Percentiles rank a stretch among this genome's conserved stretches.
phyloP scores from a whole-genome alignment of 106 monocot species.

The Platanthera guangdongensis region DNA sequence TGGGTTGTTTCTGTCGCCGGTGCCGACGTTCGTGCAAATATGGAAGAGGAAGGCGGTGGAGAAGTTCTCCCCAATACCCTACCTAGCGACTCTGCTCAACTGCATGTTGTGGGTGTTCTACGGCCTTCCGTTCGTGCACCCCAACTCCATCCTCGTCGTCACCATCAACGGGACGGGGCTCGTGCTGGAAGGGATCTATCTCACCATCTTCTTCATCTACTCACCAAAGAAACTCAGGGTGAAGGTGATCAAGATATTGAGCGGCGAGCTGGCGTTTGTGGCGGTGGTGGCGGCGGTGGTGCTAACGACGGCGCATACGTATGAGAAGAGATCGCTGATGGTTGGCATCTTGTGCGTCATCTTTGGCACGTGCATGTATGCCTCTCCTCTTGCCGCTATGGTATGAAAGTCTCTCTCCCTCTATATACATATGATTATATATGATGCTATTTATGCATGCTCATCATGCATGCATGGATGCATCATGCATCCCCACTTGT shows the following conservation, averaged over 20 bases:
- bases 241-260: conserved; percentile 27
- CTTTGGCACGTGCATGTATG: conserved; percentile 51
- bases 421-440: too few relatives aligned
- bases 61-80: conserved; percentile 47
- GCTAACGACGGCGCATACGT: conserved; percentile 10
- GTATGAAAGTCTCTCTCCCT: conserved; percentile 5
- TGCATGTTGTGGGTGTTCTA: conserved; percentile 61
- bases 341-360: conserved; percentile 46
- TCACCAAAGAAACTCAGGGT: conserved; percentile 6
- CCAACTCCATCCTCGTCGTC: conserved; percentile 41
- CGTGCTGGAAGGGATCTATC: conserved; percentile 19
- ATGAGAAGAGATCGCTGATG: conserved; percentile 28
- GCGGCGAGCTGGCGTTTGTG: conserved; percentile 31
- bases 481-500: too few relatives aligned
- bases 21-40: conserved; percentile 43
- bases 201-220: conserved; percentile 40
- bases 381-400: conserved; percentile 42
- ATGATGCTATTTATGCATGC: too few relatives aligned
- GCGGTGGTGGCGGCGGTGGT: conserved; percentile 17
- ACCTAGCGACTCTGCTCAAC: conserved; percentile 52
- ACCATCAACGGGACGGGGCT: conserved; percentile 48
- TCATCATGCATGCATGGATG: too few relatives aligned
- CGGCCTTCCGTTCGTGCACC: conserved; percentile 44
- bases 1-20: conserved; percentile 55
- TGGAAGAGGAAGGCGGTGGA: conserved; percentile 41